Evolutionary conservation across 1,139 yeast genomes (phyloP).

Genomic region (Kodamaea derodonti): DNA sequence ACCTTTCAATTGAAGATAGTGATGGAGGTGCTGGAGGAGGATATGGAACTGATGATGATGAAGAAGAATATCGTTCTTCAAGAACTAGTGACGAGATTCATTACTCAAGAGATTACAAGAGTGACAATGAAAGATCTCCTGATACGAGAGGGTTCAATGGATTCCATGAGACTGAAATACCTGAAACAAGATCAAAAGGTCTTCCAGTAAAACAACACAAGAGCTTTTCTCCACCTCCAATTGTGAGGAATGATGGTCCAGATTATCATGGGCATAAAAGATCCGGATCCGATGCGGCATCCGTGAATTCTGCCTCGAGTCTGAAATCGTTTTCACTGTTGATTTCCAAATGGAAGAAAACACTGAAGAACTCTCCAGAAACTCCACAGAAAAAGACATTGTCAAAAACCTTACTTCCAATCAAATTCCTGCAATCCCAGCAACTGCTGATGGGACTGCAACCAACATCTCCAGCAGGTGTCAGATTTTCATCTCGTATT

Average conservation of each 20-base stretch:
- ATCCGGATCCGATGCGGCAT: slow-evolving; percentile 4
- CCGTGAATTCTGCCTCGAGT: slow-evolving; percentile 17
- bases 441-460: slow-evolving; percentile 6
- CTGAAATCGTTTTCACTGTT: slow-evolving; percentile 32
- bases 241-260: slow-evolving; percentile 7
- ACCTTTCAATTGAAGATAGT: slow-evolving; percentile 28
- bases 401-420: slow-evolving; percentile 1
- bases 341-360: slow-evolving; percentile 24
- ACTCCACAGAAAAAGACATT: slow-evolving; percentile 5
- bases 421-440: slow-evolving; percentile 1
- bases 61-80: slow-evolving; percentile 14
- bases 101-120: not conserved
- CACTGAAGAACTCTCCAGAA: not conserved
- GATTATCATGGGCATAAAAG: slow-evolving; percentile 14
- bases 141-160: not conserved
- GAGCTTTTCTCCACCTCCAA: slow-evolving; percentile 16
- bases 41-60: slow-evolving; percentile 15
- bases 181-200: not conserved
- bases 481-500: slow-evolving; percentile 81
- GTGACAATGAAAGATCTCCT: slow-evolving; percentile 6
- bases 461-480: slow-evolving; percentile 26
- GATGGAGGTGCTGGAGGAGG: slow-evolving; percentile 14
- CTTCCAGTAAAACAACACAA: slow-evolving; percentile 1
- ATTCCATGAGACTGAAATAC: not conserved
- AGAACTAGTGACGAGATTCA: not conserved